Conservation (phyloP, 441 rosid species). For the Euphorbia celastroides region DNA sequence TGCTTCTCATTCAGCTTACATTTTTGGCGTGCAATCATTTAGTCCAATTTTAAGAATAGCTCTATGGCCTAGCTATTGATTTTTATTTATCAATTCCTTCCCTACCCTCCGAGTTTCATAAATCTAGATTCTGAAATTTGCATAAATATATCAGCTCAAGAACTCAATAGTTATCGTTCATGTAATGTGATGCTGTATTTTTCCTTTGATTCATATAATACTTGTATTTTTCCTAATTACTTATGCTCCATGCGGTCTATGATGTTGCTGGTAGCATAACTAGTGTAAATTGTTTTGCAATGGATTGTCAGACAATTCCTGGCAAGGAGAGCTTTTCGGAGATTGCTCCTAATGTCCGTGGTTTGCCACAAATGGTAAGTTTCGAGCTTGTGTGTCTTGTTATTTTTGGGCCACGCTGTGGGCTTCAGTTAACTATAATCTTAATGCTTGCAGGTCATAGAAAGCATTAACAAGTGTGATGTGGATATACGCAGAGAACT, state of each 20-base stretch:
- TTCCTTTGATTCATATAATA: no score
- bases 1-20: neutral
- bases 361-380: constrained; percentile 92
- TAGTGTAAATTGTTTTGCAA: constrained; percentile 17
- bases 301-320: constrained; percentile 66
- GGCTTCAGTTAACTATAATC: neutral
- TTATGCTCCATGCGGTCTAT: neutral
- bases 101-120: neutral
- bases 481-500: constrained; percentile 95
- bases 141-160: neutral
- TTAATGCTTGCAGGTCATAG: constrained; percentile 63
- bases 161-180: neutral
- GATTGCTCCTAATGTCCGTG: constrained; percentile 58
- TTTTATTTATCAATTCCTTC: neutral
- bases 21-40: neutral
- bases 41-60: neutral
- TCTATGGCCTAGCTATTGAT: neutral
- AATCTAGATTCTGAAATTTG: neutral
- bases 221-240: neutral
- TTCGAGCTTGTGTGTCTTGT: constrained; percentile 11
- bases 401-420: neutral
- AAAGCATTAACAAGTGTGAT: constrained; percentile 91
- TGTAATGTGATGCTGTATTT: neutral
- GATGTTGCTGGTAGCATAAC: neutral
- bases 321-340: constrained; percentile 82